These are phyloP conservation scores for Candolleomyces efflorescens DNA, from an alignment of 768 basidiomycete species.

Conservation along the genomic window DNA sequence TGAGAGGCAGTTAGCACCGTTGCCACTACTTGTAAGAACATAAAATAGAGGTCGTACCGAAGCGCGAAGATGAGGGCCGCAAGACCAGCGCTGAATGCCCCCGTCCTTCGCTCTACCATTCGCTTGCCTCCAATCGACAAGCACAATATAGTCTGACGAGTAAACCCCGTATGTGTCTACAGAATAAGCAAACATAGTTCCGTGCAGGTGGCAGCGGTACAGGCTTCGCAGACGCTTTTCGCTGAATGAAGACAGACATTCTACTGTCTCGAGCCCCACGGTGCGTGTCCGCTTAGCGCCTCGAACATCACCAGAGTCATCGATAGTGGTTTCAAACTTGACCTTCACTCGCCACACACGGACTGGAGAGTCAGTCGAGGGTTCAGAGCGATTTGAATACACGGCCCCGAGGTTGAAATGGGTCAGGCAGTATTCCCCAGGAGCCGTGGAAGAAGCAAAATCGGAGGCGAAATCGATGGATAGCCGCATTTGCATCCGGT, in stretches of 20 bases:
- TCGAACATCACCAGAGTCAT: background rate
- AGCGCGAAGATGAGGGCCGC: background rate
- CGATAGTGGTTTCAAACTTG: background rate
- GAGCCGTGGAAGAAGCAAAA: background rate
- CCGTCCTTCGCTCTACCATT: background rate
- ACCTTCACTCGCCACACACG: background rate
- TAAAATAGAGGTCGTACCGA: background rate
- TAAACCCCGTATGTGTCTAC: background rate
- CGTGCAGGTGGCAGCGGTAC: background rate
- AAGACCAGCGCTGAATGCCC: background rate
- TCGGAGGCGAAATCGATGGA: background rate
- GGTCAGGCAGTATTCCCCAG: background rate
- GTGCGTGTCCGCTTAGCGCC: background rate
- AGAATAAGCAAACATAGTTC: background rate
- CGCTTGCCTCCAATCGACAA: background rate
- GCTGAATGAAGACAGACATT: background rate
- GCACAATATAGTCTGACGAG: background rate
- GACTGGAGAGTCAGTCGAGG: background rate
- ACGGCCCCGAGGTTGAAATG: background rate
- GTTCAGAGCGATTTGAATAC: background rate
- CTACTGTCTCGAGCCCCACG: background rate
- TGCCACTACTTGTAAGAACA: background rate
- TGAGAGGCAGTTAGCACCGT: too few relatives aligned
- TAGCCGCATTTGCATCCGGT: background rate
- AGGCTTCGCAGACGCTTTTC: background rate